Base-by-base conservation (phyloP, 1,284 basidiomycete species). In the Coniferiporia sulphurascens region DNA sequence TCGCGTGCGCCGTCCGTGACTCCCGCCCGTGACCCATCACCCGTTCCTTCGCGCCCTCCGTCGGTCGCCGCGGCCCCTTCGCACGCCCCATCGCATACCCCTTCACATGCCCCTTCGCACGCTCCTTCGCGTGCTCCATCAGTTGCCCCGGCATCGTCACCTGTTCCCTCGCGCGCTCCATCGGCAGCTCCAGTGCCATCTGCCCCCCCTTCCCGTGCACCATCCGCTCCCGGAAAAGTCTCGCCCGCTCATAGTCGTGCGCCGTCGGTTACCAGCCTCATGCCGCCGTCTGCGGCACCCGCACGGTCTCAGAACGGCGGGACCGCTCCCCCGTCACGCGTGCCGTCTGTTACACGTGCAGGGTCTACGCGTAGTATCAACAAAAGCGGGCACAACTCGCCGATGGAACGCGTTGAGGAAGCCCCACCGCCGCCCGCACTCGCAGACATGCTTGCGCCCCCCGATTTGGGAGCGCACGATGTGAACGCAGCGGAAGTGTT, bases 41-140 rank as follows among this genome's bases (percentile, higher is more conserved):
- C n/a, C n/a, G n/a, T n/a, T n/a, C 55, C 75, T 44, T 54, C 52
- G 3, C 52, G 52, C 41, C 15, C 52, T 8, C 52, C 52, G 22
- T 54, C 52, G 27, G 27, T 52, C 3, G 50, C 50, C 12, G 15
- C 50, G 15, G 50, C 15, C 15, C 15, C 32, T 12, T 34, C 50
- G 22, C 22, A 17, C 32, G 50, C 34, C n/a, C 50, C n/a, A 3
- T 52, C 50, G 13, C 50, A 22, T 21, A 12, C 15, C 3, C 50
- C 50, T 3, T 52, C 50, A n/a, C 4, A 34, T 4, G 50, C 50
- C 12, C 15, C 50, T 12, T 34, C 50, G 22, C 22, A 17, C 32
- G 50, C 34, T 6, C 50, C n/a, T 13, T 52, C 50, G 13, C 50
- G 50, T 21, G 27, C 15, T 10, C 50, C 50, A n/a, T 52, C 50